Percentiles rank a stretch among this genome's conserved stretches.
Evolutionary conservation across 2,329 filamentous ascomycete species (phyloP).

Genomic region (Penicillium polonicum): DNA sequence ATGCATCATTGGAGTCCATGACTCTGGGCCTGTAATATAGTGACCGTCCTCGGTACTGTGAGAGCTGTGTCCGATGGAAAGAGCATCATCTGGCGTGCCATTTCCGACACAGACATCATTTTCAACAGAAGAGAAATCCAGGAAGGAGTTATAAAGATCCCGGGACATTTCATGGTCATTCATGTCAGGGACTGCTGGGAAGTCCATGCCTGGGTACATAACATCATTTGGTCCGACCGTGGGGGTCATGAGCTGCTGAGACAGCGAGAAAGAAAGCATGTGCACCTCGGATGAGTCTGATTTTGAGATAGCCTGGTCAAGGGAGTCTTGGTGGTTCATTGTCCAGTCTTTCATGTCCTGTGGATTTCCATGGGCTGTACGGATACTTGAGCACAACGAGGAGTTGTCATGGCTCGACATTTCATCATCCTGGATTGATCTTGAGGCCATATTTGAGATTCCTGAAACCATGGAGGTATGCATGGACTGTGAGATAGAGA

Average conservation of each 20-base stretch:
- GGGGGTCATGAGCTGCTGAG: conserved; percentile 41
- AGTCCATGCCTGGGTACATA: conserved; percentile 42
- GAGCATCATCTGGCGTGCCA: conserved; percentile 39
- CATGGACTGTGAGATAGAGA: conserved; percentile 40
- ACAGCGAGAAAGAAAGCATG: conserved; percentile 44
- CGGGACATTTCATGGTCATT: conserved; percentile 41
- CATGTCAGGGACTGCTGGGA: conserved; percentile 39
- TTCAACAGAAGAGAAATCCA: conserved; percentile 43
- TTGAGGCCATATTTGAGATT: conserved; percentile 41
- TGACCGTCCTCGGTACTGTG: conserved; percentile 38
- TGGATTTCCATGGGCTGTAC: conserved; percentile 34
- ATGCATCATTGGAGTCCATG: conserved; percentile 40
- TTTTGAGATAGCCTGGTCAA: conserved; percentile 41
- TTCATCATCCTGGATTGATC: conserved; percentile 45
- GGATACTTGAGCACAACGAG: conserved; percentile 42
- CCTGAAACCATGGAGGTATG: conserved; percentile 38
- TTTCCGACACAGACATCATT: conserved; percentile 40
- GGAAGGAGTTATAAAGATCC: conserved; percentile 41
- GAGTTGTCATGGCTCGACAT: conserved; percentile 44
- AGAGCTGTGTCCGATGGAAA: conserved; percentile 40
- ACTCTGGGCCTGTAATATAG: conserved; percentile 30
- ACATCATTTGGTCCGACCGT: conserved; percentile 40
- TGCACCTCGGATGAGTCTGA: conserved; percentile 43
- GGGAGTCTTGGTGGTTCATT: conserved; percentile 39
- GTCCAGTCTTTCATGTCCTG: conserved; percentile 42